Evolutionary conservation across 257 asterid species (phyloP).

Genomic region (Paulownia fortunei): DNA sequence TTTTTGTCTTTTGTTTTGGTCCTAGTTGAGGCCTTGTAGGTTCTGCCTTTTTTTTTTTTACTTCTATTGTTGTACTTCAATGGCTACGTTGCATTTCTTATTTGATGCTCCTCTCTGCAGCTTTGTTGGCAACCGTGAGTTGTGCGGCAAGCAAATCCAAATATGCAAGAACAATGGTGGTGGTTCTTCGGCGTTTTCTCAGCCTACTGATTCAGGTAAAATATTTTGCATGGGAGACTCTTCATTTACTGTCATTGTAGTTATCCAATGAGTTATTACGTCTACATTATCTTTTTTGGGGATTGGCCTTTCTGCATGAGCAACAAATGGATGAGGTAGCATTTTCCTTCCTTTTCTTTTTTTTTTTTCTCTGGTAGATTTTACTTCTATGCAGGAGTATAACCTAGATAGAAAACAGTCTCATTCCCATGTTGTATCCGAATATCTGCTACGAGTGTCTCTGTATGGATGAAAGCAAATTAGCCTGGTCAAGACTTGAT

Average conservation of each 20-base stretch:
- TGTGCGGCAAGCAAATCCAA: constrained; percentile 83
- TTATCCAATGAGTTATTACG: background rate
- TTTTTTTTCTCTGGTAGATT: background rate
- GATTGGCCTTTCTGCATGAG: background rate
- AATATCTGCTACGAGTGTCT: background rate
- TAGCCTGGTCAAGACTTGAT: background rate
- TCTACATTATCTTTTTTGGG: background rate
- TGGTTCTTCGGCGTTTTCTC: constrained; percentile 54
- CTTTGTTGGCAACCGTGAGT: constrained; percentile 84
- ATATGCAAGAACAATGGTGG: constrained; percentile 55
- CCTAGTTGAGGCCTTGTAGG: background rate
- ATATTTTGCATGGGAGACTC: constrained; percentile 20
- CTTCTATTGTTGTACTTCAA: constrained; percentile 11
- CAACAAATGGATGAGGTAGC: background rate
- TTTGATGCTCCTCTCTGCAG: constrained; percentile 52
- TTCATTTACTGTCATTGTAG: background rate
- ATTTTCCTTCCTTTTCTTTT: background rate
- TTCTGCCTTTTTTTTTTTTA: background rate
- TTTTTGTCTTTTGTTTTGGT: constrained; percentile 21
- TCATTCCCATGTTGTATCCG: background rate
- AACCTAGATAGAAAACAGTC: constrained; percentile 1
- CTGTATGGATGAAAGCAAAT: background rate
- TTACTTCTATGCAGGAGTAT: background rate
- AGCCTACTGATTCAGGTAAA: constrained; percentile 60
- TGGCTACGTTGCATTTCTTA: constrained; percentile 17